Evolutionary conservation across 164 flowering plant species (phyloP), one percentile per base, ranked within the genome.

Genomic region (Protea cynaroides): DNA sequence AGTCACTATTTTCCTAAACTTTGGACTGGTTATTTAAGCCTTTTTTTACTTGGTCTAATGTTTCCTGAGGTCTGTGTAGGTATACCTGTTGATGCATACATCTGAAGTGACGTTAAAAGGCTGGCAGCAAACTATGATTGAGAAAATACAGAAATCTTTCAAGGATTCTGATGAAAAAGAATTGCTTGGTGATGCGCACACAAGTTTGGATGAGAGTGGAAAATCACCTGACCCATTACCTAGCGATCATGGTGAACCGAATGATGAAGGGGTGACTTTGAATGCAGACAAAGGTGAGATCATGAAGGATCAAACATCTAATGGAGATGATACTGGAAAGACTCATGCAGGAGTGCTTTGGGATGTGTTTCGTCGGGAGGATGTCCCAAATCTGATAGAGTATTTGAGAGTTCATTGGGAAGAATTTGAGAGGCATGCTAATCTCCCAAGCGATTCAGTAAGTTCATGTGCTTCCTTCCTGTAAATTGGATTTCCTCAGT

Each of bases 311-410:
- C 80, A 74, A 50, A 75, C 23, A 6, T 46, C 14, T 40, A 60
- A 14, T 34, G 71, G 55, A 40, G 65, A 21, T 55, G 81, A 68
- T 58, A 37, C 40, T 46, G 73, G 58, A 55, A 73, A 74, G 47
- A 61, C 76, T 61, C 62, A 24, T 61, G 75, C 84, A 19, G 96
- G 90, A 69, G 87, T 81, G 61, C 62, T 72, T 65, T 94, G 96
- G 97, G 96, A 92, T 76, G 80, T 94, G 62, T 94, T 91, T 59
- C 87, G 90, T 14, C 79, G 89, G 51, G 79, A 85, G 78, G 99
- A 94, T 82, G 84, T 82, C 69, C 85, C 90, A 54, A 88, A 81
- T 73, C 65, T 94, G 64, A 72, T 67, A 51, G 87, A 89, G 67
- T 94, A 86, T 78, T 58, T 91, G 70, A 75, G 46, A 74, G 54